Conservation (phyloP, 2,329 filamentous ascomycete species). For the Epichloe sp. region DNA sequence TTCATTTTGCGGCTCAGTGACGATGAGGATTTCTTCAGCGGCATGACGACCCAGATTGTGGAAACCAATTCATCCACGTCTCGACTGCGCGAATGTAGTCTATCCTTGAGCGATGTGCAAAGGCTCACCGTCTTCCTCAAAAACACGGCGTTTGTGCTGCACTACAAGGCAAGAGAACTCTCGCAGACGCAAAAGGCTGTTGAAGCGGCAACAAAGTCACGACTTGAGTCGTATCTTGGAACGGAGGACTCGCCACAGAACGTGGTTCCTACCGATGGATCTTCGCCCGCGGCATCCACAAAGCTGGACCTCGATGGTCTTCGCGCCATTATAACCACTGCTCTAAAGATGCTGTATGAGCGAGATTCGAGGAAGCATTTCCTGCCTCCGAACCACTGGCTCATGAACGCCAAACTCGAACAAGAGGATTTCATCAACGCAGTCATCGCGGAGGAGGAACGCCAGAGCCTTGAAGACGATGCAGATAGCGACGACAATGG, state of each 20-base stretch:
- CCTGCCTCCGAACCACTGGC: conserved; percentile 73
- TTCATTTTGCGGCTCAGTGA: conserved; percentile 89
- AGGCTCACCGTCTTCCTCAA: conserved; percentile 74
- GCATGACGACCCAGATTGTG: conserved; percentile 28
- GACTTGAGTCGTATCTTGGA: conserved; percentile 18
- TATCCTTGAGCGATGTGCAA: conserved; percentile 59
- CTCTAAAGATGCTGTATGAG: conserved; percentile 82
- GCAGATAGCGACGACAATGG: conserved; percentile 14
- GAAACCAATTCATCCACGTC: conserved; percentile 28
- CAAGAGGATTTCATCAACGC: conserved; percentile 78
- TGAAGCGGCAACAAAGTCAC: conserved; percentile 12
- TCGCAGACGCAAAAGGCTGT: conserved; percentile 16
- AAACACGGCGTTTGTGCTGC: conserved; percentile 77
- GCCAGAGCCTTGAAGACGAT: conserved; percentile 47
- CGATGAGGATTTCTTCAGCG: conserved; percentile 84
- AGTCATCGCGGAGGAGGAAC: conserved; percentile 78
- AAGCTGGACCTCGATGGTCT: conserved; percentile 61
- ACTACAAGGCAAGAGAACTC: conserved; percentile 65
- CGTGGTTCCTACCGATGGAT: background rate
- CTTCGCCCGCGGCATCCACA: conserved; percentile 7
- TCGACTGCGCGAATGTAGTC: conserved; percentile 47
- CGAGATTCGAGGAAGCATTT: conserved; percentile 82
- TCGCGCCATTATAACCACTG: conserved; percentile 63
- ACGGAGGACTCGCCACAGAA: background rate
- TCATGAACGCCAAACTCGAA: conserved; percentile 80